Conservation (phyloP, 2,329 filamentous ascomycete species). For the Xylaria sp. region DNA sequence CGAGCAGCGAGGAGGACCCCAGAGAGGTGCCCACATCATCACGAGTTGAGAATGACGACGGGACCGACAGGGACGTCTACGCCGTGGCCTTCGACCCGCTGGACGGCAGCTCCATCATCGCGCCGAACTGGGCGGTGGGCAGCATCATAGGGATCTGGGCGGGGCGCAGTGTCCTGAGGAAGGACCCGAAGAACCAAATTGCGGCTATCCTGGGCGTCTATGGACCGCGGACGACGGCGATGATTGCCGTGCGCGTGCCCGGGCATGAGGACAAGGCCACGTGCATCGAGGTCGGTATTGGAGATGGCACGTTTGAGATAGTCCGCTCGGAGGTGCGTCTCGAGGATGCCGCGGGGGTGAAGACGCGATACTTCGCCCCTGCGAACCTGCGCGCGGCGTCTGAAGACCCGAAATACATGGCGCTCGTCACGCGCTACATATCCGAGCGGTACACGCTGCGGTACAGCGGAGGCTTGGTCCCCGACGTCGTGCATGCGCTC, state of each 20-base stretch:
- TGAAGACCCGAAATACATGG: constrained; percentile 61
- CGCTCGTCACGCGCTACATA: constrained; percentile 62
- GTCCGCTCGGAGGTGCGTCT: constrained; percentile 57
- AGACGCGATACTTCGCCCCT: constrained; percentile 70
- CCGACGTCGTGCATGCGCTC: constrained; percentile 68
- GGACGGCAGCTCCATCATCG: constrained; percentile 71
- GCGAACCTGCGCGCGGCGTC: constrained; percentile 69
- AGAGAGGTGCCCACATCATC: constrained; percentile 53
- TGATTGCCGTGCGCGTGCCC: constrained; percentile 64
- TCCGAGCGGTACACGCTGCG: constrained; percentile 66
- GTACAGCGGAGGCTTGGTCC: constrained; percentile 70
- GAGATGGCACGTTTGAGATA: constrained; percentile 42
- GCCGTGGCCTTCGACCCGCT: constrained; percentile 72
- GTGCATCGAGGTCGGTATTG: constrained; percentile 65
- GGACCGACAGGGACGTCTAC: constrained; percentile 53
- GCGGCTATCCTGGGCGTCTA: constrained; percentile 64
- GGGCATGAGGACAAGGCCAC: constrained; percentile 44
- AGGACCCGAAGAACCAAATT: constrained; percentile 57
- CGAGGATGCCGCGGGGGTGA: constrained; percentile 51
- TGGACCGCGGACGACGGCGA: constrained; percentile 65
- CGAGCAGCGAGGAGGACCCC: constrained; percentile 71
- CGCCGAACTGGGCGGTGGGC: constrained; percentile 67
- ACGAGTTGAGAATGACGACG: background rate
- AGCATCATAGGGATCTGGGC: constrained; percentile 71
- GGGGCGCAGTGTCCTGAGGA: constrained; percentile 57